phyloP scores from a whole-genome alignment of 345 rosid species.

The Eucalyptus camaldulensis region DNA sequence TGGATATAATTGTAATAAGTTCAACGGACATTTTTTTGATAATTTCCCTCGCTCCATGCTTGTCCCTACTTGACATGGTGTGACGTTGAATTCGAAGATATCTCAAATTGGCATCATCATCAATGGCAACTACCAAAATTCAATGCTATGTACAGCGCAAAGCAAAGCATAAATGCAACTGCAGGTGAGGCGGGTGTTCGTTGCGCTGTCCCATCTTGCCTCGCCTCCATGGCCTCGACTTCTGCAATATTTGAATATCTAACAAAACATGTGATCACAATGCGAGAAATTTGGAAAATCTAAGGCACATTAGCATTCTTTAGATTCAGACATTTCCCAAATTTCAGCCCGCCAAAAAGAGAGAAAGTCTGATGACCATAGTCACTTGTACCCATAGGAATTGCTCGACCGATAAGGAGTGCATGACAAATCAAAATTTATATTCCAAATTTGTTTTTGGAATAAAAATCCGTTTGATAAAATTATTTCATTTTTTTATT shows the following conservation, averaged over 20 bases:
- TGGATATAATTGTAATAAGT: too few relatives aligned
- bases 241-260: not conserved
- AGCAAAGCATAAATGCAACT: not conserved
- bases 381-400: not conserved
- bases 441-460: accelerated
- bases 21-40: accelerated
- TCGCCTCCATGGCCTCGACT: not conserved
- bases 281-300: not conserved
- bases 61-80: not conserved
- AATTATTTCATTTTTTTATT: too few relatives aligned
- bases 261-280: not conserved
- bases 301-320: not conserved
- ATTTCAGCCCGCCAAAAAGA: not conserved
- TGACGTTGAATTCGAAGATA: not conserved
- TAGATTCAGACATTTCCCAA: not conserved
- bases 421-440: too few relatives aligned
- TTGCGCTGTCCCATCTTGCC: not conserved
- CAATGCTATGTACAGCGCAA: not conserved
- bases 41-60: not conserved
- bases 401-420: not conserved
- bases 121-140: not conserved
- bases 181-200: not conserved
- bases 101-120: not conserved
- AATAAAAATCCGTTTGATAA: too few relatives aligned
- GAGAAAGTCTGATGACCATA: not conserved